phyloP scores from a whole-genome alignment of 192 early-diverging fungal species.

The Gaertneriomyces sp. region DNA sequence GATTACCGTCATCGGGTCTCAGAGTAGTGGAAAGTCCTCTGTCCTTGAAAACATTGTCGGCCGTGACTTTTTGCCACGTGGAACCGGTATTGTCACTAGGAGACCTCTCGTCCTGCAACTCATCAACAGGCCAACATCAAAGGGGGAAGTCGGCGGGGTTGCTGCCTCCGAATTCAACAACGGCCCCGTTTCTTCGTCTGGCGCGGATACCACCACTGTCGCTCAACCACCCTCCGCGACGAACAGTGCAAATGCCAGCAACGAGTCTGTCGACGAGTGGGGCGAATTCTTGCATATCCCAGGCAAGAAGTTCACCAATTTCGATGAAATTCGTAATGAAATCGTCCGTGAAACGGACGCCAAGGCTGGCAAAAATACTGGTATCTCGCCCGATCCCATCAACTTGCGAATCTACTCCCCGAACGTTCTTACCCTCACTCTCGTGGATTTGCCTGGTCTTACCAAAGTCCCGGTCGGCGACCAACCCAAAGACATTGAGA shows the following conservation, averaged over 20 bases:
- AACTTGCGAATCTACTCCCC: constrained; percentile 97
- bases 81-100: constrained; percentile 95
- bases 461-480: constrained; percentile 99
- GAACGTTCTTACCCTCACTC: constrained; percentile 95
- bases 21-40: constrained; percentile 84
- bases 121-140: constrained; percentile 83
- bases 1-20: constrained; percentile 55
- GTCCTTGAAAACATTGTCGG: constrained; percentile 98
- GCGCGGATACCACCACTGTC: background rate
- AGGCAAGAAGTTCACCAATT: constrained; percentile 92
- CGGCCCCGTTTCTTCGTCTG: constrained; percentile 13
- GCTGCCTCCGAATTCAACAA: constrained; percentile 36
- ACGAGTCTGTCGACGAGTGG: constrained; percentile 66
- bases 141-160: constrained; percentile 53
- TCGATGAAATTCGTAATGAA: constrained; percentile 95
- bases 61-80: constrained; percentile 95
- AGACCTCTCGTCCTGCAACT: constrained; percentile 95
- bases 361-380: constrained; percentile 54
- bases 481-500: constrained; percentile 99
- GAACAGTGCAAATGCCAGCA: constrained; percentile 19
- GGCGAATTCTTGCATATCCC: constrained; percentile 99
- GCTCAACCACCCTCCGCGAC: constrained; percentile 1
- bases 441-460: constrained; percentile 98
- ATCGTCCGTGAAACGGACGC: constrained; percentile 88
- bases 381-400: constrained; percentile 95